These are phyloP conservation scores for Glycine tomentella DNA, from an alignment of 306 rosid genomes.

Conservation along the genomic window DNA sequence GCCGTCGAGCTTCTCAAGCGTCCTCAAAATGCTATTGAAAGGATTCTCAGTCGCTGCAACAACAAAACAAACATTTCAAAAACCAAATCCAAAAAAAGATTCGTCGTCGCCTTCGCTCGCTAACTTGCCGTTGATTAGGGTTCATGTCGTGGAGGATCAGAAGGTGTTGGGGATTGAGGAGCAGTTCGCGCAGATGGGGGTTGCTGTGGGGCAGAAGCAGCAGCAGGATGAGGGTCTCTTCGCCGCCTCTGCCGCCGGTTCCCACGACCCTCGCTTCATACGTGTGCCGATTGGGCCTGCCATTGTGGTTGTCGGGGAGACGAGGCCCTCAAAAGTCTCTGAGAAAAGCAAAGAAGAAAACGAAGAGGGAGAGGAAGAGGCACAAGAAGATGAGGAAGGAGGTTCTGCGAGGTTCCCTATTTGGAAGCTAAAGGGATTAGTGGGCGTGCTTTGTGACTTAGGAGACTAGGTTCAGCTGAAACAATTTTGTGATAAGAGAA, in stretches of 20 bases:
- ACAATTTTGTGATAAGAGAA: too few relatives aligned
- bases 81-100: background rate
- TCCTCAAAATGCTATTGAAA: constrained; percentile 71
- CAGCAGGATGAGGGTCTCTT: constrained; percentile 70
- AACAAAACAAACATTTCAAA: constrained; percentile 27
- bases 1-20: constrained; percentile 82
- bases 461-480: too few relatives aligned
- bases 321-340: too few relatives aligned
- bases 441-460: too few relatives aligned
- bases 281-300: constrained; percentile 55
- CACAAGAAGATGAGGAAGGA: too few relatives aligned
- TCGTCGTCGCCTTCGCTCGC: constrained; percentile 89
- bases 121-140: constrained; percentile 90
- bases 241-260: constrained; percentile 72
- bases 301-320: constrained; percentile 53
- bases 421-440: too few relatives aligned
- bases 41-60: constrained; percentile 67
- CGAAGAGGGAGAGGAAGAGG: too few relatives aligned
- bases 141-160: constrained; percentile 86
- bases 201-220: constrained; percentile 59
- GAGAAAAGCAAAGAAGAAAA: too few relatives aligned
- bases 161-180: constrained; percentile 87
- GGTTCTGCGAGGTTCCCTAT: too few relatives aligned
- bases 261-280: constrained; percentile 49
- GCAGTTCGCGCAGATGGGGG: constrained; percentile 82